Base-by-base conservation (phyloP, 2,329 filamentous ascomycete genomes). In the Neonectria ditissima region DNA sequence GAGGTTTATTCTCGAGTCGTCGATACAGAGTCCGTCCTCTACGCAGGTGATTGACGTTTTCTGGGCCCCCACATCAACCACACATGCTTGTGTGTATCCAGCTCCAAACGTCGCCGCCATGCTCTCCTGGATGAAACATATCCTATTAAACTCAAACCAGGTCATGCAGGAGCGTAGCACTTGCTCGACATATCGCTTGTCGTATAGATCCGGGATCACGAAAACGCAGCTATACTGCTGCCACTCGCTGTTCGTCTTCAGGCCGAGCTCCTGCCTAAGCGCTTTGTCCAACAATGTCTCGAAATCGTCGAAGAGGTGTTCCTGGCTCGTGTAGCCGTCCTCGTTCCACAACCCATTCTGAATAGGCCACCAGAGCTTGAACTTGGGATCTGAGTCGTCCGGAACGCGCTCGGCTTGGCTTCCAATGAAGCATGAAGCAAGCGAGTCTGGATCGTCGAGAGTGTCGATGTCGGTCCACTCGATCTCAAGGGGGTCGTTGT, bases 11-110 rank as follows among this genome's bases (percentile, higher is more conserved):
- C 96, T 89, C 16, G 96, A 99, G 75, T 97, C 95, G 68, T 98
- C 96, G 26, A 97, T 87, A 74, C 93, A 94, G 80, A 99, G 91
- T 2, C 96, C 96, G 77, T 99, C 96, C 73, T 99, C 96, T 11
- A 99, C 94, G 71, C 96, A 99, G 66, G 94, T 95, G 32, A 99
- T 92, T 0, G 96, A 97, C 1, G 96, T 98, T 84, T 99, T 99
- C 76, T 98, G 94, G 1, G 96, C 95, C 13, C 96, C 96, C 60
- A 99, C 91, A 76, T 99, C 96, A 11, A 99, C 94, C 59, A 99
- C 94, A 72, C 96, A 99, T 20, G 93, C 92, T 66, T 92, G 93
- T 1, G 94, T 97, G 75, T 97, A 97, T 8, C 96, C 96, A 4
- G 95, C 96, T 13, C 96, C 96, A 76, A 97, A 99, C 0, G 94